A percentile compares a stretch with the other conserved stretches of the same genome.
Conservation (phyloP, 2,329 filamentous ascomycete species). For the Cadophora luteo-olivacea region DNA sequence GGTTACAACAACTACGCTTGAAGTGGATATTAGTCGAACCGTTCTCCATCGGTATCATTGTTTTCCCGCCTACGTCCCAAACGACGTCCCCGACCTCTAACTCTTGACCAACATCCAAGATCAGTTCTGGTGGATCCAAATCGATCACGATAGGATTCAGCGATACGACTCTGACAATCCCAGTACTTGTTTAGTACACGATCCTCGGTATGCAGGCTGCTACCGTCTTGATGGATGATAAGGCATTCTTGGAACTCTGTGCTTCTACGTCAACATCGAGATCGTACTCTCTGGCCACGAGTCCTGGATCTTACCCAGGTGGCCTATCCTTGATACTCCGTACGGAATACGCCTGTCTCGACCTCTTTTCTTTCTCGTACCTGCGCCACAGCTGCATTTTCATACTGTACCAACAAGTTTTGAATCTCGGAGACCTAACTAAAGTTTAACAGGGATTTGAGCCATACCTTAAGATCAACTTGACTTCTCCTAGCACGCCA, state of each 20-base stretch:
- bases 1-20: no score
- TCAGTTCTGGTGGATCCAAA: background rate
- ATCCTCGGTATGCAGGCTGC: background rate
- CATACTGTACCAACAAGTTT: constrained; percentile 18
- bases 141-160: background rate
- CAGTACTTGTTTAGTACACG: background rate
- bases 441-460: constrained; percentile 36
- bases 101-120: background rate
- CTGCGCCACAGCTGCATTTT: constrained; percentile 9
- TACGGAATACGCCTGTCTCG: background rate
- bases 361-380: background rate
- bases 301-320: no score
- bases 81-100: background rate
- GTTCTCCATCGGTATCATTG: background rate
- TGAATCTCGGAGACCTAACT: constrained; percentile 37
- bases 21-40: background rate
- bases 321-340: no score
- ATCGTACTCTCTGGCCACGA: background rate
- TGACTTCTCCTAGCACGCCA: constrained; percentile 17
- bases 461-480: constrained; percentile 31
- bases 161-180: background rate
- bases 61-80: background rate
- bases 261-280: background rate
- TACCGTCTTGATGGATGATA: background rate
- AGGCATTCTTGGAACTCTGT: background rate